Conservation (phyloP, 768 basidiomycete genomes). For the Sarcomyxa edulis region DNA sequence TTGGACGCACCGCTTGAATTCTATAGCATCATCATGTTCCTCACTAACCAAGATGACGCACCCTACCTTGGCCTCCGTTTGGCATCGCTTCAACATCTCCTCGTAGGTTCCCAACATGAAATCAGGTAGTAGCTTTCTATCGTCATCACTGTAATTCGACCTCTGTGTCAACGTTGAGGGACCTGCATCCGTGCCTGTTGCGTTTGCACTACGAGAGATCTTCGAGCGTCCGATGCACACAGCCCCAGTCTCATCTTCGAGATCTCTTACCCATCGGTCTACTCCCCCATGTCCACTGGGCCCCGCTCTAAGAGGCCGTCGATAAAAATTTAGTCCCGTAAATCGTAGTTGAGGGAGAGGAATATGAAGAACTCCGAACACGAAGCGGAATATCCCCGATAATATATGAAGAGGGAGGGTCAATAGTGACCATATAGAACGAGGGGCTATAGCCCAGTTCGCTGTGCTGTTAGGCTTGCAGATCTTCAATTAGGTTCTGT, state of each 20-base stretch:
- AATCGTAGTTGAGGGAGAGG: slow-evolving; percentile 58
- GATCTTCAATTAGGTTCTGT: slow-evolving; percentile 8
- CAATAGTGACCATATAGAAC: slow-evolving; percentile 43
- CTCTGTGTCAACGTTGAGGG: slow-evolving; percentile 43
- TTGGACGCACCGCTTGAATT: slow-evolving; percentile 84
- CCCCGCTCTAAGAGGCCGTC: slow-evolving; percentile 29
- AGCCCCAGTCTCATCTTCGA: slow-evolving; percentile 86
- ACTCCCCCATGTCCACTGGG: slow-evolving; percentile 45
- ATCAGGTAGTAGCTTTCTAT: slow-evolving; percentile 61
- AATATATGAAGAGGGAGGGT: slow-evolving; percentile 58
- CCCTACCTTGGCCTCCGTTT: slow-evolving; percentile 67
- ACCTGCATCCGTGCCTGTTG: slow-evolving; percentile 30
- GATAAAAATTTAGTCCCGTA: slow-evolving; percentile 41
- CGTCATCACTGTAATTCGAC: slow-evolving; percentile 23
- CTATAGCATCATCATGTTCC: slow-evolving; percentile 85
- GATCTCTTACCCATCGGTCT: slow-evolving; percentile 72
- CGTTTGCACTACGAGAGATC: slow-evolving; percentile 23
- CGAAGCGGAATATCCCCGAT: slow-evolving; percentile 54
- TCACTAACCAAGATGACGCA: slow-evolving; percentile 82
- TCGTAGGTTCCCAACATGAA: slow-evolving; percentile 83
- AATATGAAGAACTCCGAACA: slow-evolving; percentile 63
- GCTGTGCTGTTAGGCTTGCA: slow-evolving; percentile 12
- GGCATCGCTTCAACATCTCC: slow-evolving; percentile 62
- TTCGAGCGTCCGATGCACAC: slow-evolving; percentile 45
- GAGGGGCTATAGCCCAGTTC: slow-evolving; percentile 19